Percentiles rank a stretch among this genome's conserved stretches.
phyloP scores from a whole-genome alignment of 768 basidiomycete species.

The Russula lepida region DNA sequence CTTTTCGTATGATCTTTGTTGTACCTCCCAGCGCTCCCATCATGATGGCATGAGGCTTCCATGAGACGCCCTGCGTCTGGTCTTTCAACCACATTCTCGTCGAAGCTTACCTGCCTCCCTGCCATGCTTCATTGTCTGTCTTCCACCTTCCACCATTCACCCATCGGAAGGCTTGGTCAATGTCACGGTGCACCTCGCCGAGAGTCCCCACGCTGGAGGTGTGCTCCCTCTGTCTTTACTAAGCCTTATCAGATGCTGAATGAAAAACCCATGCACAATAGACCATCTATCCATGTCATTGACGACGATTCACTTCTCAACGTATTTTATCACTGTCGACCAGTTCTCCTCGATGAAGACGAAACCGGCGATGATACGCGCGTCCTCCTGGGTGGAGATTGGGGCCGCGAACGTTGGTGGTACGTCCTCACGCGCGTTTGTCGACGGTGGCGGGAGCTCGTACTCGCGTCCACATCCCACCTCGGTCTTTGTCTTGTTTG shows the following conservation, averaged over 20 bases:
- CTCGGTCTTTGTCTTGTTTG: not conserved
- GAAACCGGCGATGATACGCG: not conserved
- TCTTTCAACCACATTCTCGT: not conserved
- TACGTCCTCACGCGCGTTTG: not conserved
- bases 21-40: too few relatives aligned
- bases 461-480: not conserved
- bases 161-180: not conserved
- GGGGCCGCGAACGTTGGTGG: not conserved
- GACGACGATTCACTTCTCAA: not conserved
- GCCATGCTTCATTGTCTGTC: not conserved
- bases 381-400: not conserved
- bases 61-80: not conserved
- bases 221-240: too few relatives aligned
- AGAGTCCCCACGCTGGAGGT: not conserved
- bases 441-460: not conserved
- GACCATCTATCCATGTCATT: not conserved
- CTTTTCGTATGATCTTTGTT: too few relatives aligned
- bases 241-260: not conserved
- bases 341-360: not conserved
- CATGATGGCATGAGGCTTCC: not conserved
- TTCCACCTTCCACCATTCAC: too few relatives aligned
- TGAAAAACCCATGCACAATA: not conserved
- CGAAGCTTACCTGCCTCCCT: not conserved
- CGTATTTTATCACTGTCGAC: not conserved
- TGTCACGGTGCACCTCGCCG: not conserved